A percentile compares a stretch with the other conserved stretches of the same genome.
Conservation (phyloP, 257 asterid genomes). For the Fraxinus cuspidata region DNA sequence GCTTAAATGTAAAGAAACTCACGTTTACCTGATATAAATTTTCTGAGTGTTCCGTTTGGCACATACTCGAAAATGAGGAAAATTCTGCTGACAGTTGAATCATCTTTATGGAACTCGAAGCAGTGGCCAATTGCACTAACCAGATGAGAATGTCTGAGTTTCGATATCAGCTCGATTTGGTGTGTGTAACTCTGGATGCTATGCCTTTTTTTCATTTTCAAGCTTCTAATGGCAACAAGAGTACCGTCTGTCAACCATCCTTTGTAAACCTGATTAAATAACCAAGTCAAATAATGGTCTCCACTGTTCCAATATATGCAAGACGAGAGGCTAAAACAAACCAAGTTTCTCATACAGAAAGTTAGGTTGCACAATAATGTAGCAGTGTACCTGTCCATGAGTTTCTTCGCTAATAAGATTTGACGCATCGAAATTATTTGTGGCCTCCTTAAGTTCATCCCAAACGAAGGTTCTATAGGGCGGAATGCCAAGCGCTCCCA, state of each 20-base stretch:
- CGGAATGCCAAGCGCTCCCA: slow-evolving; percentile 72
- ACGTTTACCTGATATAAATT: slow-evolving; percentile 57
- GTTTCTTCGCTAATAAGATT: slow-evolving; percentile 65
- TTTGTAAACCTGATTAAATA: slow-evolving; percentile 54
- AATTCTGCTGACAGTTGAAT: slow-evolving; percentile 54
- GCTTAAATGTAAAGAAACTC: not conserved
- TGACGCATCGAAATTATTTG: slow-evolving; percentile 56
- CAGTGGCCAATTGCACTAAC: slow-evolving; percentile 87
- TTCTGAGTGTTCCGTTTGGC: slow-evolving; percentile 63
- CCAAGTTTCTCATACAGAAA: not conserved
- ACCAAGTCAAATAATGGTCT: not conserved
- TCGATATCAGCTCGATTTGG: slow-evolving; percentile 66
- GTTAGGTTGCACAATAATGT: not conserved
- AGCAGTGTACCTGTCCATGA: slow-evolving; percentile 58
- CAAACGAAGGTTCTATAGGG: slow-evolving; percentile 66
- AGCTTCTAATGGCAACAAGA: slow-evolving; percentile 57
- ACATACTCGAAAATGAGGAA: slow-evolving; percentile 66
- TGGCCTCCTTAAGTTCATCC: slow-evolving; percentile 85
- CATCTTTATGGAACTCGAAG: slow-evolving; percentile 66
- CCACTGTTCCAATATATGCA: slow-evolving; percentile 3
- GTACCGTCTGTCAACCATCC: slow-evolving; percentile 71
- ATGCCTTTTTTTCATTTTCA: slow-evolving; percentile 56
- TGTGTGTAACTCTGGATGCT: slow-evolving; percentile 59
- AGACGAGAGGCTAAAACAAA: not conserved
- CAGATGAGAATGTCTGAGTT: slow-evolving; percentile 69